These are phyloP conservation scores for Metarhizium robertsii DNA, from an alignment of 2,329 filamentous ascomycete species.

Conservation along the genomic window DNA sequence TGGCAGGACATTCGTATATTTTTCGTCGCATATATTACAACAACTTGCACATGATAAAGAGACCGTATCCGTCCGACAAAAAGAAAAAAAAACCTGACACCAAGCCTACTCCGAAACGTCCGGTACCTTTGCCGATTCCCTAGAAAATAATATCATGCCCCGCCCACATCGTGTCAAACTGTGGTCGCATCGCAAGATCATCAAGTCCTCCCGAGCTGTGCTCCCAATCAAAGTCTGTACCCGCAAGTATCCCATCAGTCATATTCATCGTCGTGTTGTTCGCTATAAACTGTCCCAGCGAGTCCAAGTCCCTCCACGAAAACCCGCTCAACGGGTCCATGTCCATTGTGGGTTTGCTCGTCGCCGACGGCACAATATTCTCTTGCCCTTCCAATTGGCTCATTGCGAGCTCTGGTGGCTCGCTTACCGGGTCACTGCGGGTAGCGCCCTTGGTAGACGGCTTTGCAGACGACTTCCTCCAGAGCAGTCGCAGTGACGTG, in stretches of 20 bases:
- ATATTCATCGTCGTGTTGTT: constrained; percentile 14
- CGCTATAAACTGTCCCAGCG: constrained; percentile 44
- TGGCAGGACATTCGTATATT: no score
- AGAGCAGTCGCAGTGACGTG: constrained; percentile 49
- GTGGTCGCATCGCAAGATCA: constrained; percentile 11
- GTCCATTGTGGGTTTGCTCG: constrained; percentile 17
- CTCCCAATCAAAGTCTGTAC: constrained; percentile 16
- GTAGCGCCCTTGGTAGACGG: background rate
- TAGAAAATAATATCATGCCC: constrained; percentile 14
- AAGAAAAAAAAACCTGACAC: background rate
- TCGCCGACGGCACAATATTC: background rate
- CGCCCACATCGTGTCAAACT: constrained; percentile 12
- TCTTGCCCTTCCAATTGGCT: constrained; percentile 13
- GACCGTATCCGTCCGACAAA: background rate
- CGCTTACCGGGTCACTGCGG: constrained; percentile 6
- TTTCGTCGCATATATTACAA: no score
- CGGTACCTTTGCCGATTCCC: background rate
- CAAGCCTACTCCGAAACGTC: background rate
- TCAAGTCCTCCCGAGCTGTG: constrained; percentile 12
- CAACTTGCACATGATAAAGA: no score
- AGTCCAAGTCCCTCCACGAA: constrained; percentile 52
- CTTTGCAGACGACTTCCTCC: constrained; percentile 33
- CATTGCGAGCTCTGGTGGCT: constrained; percentile 15
- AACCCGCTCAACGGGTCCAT: constrained; percentile 43
- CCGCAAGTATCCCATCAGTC: constrained; percentile 16